These are phyloP conservation scores for Boletus sp. DNA, from an alignment of 768 basidiomycete species.

Conservation along the genomic window DNA sequence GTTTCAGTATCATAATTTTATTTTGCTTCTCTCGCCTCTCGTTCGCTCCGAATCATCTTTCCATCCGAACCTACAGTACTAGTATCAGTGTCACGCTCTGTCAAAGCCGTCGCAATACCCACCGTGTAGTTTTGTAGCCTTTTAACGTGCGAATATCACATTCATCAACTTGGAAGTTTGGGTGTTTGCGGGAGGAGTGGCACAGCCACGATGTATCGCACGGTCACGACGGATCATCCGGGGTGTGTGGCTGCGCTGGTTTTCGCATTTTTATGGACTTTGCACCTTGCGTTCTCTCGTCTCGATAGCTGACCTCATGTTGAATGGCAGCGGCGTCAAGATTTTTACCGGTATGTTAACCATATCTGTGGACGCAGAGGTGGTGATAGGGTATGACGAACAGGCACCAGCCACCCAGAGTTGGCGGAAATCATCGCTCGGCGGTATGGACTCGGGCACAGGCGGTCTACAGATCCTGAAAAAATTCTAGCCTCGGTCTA, in stretches of 20 bases:
- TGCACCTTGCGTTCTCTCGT: slow-evolving; percentile 6
- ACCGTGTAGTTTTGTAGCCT: slow-evolving; percentile 36
- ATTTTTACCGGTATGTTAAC: slow-evolving; percentile 51
- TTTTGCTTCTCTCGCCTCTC: slow-evolving; percentile 22
- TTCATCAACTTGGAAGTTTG: neutral
- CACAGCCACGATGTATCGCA: slow-evolving; percentile 19
- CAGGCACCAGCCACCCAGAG: slow-evolving; percentile 94
- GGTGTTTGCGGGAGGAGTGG: neutral
- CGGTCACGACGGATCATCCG: slow-evolving; percentile 14
- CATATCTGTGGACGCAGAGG: neutral
- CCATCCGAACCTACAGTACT: slow-evolving; percentile 28
- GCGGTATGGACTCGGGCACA: slow-evolving; percentile 51
- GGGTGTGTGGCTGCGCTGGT: slow-evolving; percentile 12
- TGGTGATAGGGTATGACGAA: slow-evolving; percentile 1
- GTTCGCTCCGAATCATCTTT: slow-evolving; percentile 15
- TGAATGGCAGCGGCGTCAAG: slow-evolving; percentile 58
- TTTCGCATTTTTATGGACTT: slow-evolving; percentile 13
- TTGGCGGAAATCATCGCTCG: slow-evolving; percentile 91
- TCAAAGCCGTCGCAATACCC: slow-evolving; percentile 34
- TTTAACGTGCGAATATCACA: slow-evolving; percentile 7
- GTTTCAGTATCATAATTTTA: slow-evolving; percentile 32
- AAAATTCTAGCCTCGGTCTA: slow-evolving; percentile 72
- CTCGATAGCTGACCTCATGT: slow-evolving; percentile 36
- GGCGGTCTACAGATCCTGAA: slow-evolving; percentile 24
- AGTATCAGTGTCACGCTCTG: slow-evolving; percentile 31